These are phyloP conservation scores for Vanilla planifolia DNA, from an alignment of 106 monocot genomes.

Conservation along the genomic window DNA sequence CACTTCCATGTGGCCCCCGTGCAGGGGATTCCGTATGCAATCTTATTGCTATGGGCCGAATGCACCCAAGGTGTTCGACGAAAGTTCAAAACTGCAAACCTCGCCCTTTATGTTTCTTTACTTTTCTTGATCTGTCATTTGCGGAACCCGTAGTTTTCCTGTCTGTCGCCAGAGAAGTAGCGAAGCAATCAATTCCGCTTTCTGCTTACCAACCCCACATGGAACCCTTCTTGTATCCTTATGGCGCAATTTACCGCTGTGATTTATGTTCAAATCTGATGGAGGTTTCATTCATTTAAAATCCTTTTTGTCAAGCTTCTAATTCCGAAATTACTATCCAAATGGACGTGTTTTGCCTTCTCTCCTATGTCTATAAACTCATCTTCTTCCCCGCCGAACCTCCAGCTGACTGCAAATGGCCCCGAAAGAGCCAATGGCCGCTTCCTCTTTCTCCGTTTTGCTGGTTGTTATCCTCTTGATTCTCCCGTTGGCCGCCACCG, in stretches of 20 bases:
- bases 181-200: not conserved
- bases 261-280: not conserved
- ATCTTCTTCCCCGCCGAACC: not conserved
- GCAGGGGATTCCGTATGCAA: too few relatives aligned
- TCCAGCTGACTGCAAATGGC: not conserved
- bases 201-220: not conserved
- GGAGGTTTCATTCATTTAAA: not conserved
- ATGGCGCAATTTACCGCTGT: slow-evolving; percentile 1
- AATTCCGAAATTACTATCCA: not conserved
- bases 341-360: not conserved
- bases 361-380: slow-evolving; percentile 6
- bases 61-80: slow-evolving; percentile 3
- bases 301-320: not conserved
- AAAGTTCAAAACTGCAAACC: not conserved
- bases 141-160: too few relatives aligned
- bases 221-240: not conserved
- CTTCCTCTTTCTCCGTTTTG: not conserved
- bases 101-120: not conserved
- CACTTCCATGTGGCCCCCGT: too few relatives aligned
- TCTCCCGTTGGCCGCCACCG: not conserved
- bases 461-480: not conserved
- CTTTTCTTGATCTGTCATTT: too few relatives aligned
- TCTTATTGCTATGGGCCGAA: too few relatives aligned
- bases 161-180: not conserved
- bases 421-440: slow-evolving; percentile 4